Evolutionary conservation across 371 early-diverging fungal genomes (phyloP), one percentile per base, ranked within the genome.

Genomic region (Parasitella parasitica): DNA sequence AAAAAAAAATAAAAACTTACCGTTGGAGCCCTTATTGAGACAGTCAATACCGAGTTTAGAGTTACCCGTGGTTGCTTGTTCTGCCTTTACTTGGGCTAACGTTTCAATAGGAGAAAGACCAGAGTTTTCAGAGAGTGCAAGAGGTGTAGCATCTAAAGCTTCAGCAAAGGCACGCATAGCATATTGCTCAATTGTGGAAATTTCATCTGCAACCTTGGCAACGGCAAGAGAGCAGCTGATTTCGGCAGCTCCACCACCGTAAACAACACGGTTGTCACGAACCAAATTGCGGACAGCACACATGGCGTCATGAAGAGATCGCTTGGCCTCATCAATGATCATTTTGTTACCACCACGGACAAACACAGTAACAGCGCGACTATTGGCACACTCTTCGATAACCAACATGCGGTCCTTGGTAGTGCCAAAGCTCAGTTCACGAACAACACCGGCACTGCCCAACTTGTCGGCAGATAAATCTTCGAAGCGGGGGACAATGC

Each of bases 241-340:
- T 80, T 99, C 99, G 55, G 97, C 94, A 39, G 97, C 94, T 61
- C 99, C 99, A 64, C 99, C 99, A 63, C 99, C 99, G 79, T 99
- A 99, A 5, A 99, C 99, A 41, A 99, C 94, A 64, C 96, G 94
- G 85, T 95, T 96, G 77, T 98, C 96, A 54, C 89, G 85, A 38
- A 99, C 88, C 66, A 99, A 82, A 79, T 99, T 99, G 69, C 99
- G 93, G 30, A 99, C 99, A 54, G 97, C 99, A 74, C 99, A 99
- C 67, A 99, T 94, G 36, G 99, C 99, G 80, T 99, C 99, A 72
- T 97, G 97, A 37, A 99, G 86, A 56, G 96, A 94, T 57, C 99
- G 91, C 85, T 99, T 97, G 69, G 99, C 99, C 79, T 99, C 99
- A 76, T 99, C 99, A 67, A 99, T 97, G 58, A 99, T 97, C 97